Base-by-base conservation (phyloP, 163 green algal species). In the Prototheca wickerhamii region DNA sequence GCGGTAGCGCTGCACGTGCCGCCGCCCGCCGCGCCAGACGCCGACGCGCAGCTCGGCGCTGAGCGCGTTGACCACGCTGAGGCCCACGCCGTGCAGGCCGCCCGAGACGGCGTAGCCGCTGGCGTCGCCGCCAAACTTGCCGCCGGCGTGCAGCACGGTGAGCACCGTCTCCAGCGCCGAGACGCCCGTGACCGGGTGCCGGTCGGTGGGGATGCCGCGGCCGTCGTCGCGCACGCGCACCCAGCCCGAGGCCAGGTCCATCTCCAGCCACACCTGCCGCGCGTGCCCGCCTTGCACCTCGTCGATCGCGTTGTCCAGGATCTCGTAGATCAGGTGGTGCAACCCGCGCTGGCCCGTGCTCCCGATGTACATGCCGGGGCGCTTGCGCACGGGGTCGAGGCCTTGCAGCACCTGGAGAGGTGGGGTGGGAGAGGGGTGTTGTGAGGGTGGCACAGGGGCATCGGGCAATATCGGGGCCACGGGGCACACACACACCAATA, bases 291-390 rank as follows among this genome's bases (percentile, higher is more conserved):
- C 67, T 76, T 90, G 74, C 31, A 88, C 83, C 71, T 99, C 94
- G 65, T 99, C 94, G 15, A 98, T 87, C 7, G 80, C 71, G 67
- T 99, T 99, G 81, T 99, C 94, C 57, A 99, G 71, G 43, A 95
- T 82, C 56, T 87, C 81, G 40, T 80, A 85, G 15, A 87, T 73
- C 61, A 99, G 76, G 69, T 99, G 94, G 67, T 99, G 94, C 59
- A 98, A 70, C 0, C 93, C 93, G 0, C 85, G 76, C 54, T 83
- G 64, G 25, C 87, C 87, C 7, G 94, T 98, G 66, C 81, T 93
- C 62, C 94, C 94, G 60, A 99, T 98, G 83, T 99, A 99, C 94
- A 99, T 99, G 65, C 94, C 94, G 7, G 94, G 94, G 20, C 94
- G 86, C 73, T 94, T 96, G 31, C 94, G 81, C 32, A 99, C 94